phyloP scores from a whole-genome alignment of 208 protist species.

The Trypanosoma mega region DNA sequence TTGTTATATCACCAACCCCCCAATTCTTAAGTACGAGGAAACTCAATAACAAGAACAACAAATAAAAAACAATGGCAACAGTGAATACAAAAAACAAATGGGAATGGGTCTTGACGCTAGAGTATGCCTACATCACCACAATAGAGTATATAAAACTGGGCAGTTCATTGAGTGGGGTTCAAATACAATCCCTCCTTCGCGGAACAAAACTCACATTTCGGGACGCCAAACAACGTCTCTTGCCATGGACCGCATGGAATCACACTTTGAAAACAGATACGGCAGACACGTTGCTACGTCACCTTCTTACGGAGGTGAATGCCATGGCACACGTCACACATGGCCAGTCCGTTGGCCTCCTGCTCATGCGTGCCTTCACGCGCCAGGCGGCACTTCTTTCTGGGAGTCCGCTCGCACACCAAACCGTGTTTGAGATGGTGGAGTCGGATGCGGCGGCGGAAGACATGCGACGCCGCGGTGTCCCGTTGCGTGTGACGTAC shows the following conservation, averaged over 20 bases:
- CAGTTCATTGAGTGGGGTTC: constrained; percentile 39
- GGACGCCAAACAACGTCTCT: constrained; percentile 9
- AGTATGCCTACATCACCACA: constrained; percentile 49
- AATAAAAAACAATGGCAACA: constrained; percentile 5
- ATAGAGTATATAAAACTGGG: constrained; percentile 48
- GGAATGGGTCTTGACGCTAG: constrained; percentile 33
- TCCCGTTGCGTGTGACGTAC: constrained; percentile 38
- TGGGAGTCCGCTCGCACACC: constrained; percentile 25
- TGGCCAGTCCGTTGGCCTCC: constrained; percentile 40
- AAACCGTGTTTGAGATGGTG: constrained; percentile 18
- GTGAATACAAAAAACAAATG: constrained; percentile 44
- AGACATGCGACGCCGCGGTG: constrained; percentile 11
- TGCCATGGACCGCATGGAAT: background rate
- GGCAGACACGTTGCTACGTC: background rate
- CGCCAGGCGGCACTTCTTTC: constrained; percentile 23
- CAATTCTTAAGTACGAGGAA: too few relatives aligned
- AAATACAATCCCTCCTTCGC: constrained; percentile 21
- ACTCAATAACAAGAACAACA: too few relatives aligned
- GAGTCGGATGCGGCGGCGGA: background rate
- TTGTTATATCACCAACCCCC: too few relatives aligned
- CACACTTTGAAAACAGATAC: background rate
- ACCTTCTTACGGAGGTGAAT: constrained; percentile 35
- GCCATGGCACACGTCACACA: constrained; percentile 44
- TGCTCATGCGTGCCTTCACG: constrained; percentile 30
- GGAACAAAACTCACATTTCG: constrained; percentile 13